Conservation (phyloP, 768 basidiomycete species). For the Clitopilus hobsonii region DNA sequence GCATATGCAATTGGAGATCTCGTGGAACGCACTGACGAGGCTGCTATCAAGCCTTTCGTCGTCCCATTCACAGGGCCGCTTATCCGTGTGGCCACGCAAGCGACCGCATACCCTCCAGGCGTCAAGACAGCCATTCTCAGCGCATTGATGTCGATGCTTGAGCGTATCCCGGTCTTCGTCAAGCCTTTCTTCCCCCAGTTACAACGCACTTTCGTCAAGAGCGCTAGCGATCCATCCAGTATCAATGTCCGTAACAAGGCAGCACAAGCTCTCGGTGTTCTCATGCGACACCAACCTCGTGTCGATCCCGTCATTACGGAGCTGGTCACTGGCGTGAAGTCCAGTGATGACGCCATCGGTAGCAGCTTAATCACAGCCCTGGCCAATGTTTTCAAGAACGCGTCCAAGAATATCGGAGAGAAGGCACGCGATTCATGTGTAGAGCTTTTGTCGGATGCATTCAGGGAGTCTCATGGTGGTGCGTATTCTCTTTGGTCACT, state of each 20-base stretch:
- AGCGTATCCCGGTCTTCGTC: slow-evolving; percentile 82
- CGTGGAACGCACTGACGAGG: slow-evolving; percentile 77
- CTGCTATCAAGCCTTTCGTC: slow-evolving; percentile 90
- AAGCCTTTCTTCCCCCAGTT: slow-evolving; percentile 98
- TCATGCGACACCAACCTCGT: slow-evolving; percentile 88
- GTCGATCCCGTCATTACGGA: slow-evolving; percentile 96
- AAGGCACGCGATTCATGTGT: slow-evolving; percentile 68
- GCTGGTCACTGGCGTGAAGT: slow-evolving; percentile 55
- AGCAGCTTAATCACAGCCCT: slow-evolving; percentile 74
- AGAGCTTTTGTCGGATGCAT: slow-evolving; percentile 76
- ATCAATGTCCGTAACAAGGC: slow-evolving; percentile 76
- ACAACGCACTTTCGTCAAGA: slow-evolving; percentile 95
- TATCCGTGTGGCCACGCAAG: slow-evolving; percentile 90
- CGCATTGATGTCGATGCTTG: slow-evolving; percentile 81
- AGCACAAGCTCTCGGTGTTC: slow-evolving; percentile 76
- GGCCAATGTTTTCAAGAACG: slow-evolving; percentile 68
- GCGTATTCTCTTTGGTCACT: no score
- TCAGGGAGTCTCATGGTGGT: slow-evolving; percentile 72
- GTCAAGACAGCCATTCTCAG: slow-evolving; percentile 90
- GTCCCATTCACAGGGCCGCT: slow-evolving; percentile 94
- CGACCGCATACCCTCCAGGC: slow-evolving; percentile 83
- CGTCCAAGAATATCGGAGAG: slow-evolving; percentile 70
- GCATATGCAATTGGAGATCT: slow-evolving; percentile 96
- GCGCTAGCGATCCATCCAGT: slow-evolving; percentile 75
- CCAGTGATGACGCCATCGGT: slow-evolving; percentile 65